Base-by-base conservation (phyloP, 345 rosid genomes). In the Eucalyptus cloeziana region DNA sequence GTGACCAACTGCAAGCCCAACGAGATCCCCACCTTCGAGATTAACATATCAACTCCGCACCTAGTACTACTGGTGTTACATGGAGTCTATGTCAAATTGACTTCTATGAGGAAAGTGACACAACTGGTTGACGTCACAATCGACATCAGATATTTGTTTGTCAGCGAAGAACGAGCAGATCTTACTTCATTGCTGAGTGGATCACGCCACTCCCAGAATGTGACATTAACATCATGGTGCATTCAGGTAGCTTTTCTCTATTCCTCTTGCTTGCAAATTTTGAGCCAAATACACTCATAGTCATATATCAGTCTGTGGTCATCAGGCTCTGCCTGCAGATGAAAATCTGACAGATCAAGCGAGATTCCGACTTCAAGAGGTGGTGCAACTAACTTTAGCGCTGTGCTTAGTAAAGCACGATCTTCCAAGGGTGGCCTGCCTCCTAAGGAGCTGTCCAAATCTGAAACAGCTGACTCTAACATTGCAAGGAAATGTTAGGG, bases 31-130 rank as follows among this genome's bases (percentile, higher is more conserved):
- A 50, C 56, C 33, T 50, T 83, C 40, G 27, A 52, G 56, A 64
- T 90, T 14, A 85, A 83, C 71, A 88, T 90, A 87, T 90, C 92
- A 64, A 87, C 88, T 85, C 92, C 89, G 6, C 58, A 21, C 76
- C 87, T 90, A 54, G 54, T 76, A 58, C 47, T 16, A 86, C 86
- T 88, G 30, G 27, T 30, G 47, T 45, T 87, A 81, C n/a, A 19
- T 22, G 92, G 80, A 64, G 54, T 50, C 30, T 64, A 30, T 52
- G 86, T 87, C 88, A 64, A 49, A 49, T 33, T 69, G 86, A 40
- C 83, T 51, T 86, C 86, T 44, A 71, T 88, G 52, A 31, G 52
- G 86, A 88, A 89, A 21, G 92, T 86, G 9, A 88, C 33, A 40
- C 24, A 90, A 19, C 87, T 87, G 30, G 49, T 64, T 45, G 62